These are phyloP conservation scores for Sporothrix mexicana DNA, from an alignment of 2,329 filamentous ascomycete species.

Conservation along the genomic window DNA sequence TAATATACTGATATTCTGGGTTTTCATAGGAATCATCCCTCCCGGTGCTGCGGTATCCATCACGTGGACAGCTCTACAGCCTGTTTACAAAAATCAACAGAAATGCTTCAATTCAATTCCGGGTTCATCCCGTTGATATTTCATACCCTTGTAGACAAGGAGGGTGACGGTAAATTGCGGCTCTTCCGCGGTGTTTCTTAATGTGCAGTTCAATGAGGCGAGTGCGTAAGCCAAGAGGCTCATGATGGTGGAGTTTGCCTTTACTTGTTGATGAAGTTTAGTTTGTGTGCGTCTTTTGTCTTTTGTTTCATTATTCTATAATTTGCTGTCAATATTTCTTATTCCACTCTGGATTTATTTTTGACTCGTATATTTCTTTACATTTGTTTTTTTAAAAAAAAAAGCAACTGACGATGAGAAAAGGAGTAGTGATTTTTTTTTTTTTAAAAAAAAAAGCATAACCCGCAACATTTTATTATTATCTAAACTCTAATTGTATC, in stretches of 20 bases:
- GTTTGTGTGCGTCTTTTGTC: not conserved
- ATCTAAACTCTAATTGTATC: not conserved
- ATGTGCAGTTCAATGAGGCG: not conserved
- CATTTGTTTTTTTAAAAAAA: no score
- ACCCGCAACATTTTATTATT: no score
- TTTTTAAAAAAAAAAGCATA: no score
- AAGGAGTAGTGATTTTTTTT: no score
- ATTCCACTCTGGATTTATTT: no score
- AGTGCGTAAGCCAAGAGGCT: not conserved
- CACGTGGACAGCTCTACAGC: not conserved
- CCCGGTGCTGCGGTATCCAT: not conserved
- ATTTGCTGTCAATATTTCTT: no score
- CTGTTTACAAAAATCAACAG: not conserved
- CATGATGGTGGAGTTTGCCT: not conserved
- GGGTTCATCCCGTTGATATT: not conserved
- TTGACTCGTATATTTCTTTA: no score
- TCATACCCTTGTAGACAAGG: not conserved
- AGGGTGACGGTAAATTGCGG: not conserved
- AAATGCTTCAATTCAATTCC: not conserved
- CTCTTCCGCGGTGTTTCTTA: slow-evolving; percentile 1
- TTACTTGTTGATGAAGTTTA: not conserved
- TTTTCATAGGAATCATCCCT: no score
- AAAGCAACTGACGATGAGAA: no score
- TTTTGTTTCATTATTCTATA: no score
- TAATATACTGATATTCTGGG: not conserved